Evolutionary conservation across 139 green algal species (phyloP).

Genomic region (Haematococcus lacustris): DNA sequence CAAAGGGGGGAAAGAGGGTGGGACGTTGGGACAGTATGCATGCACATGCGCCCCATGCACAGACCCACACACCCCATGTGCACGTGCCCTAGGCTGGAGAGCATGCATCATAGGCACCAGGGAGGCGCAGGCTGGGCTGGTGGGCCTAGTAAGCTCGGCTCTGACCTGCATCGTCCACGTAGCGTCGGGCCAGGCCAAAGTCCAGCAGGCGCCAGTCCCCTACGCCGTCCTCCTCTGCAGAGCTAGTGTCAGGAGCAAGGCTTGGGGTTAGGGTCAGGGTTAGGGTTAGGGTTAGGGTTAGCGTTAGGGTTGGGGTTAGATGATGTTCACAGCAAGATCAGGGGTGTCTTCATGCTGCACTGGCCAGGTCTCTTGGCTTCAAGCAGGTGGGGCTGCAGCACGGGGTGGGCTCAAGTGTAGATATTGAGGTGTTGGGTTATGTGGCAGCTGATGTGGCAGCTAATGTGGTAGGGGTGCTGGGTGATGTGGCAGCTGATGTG

Average conservation of each 20-base stretch:
- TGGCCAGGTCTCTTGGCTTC: not conserved
- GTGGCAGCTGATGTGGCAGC: not conserved
- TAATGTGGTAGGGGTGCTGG: not conserved
- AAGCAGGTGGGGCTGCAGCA: not conserved
- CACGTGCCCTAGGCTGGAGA: no score
- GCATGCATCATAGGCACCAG: no score
- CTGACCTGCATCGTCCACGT: conserved; percentile 38
- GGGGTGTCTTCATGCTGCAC: not conserved
- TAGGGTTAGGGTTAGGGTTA: not conserved
- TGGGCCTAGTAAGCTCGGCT: no score
- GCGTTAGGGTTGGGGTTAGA: not conserved
- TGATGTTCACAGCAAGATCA: not conserved
- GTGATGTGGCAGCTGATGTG: no score
- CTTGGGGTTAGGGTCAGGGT: not conserved
- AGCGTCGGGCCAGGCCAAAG: conserved; percentile 66
- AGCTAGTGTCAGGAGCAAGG: not conserved
- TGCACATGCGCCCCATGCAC: no score
- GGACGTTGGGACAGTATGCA: no score
- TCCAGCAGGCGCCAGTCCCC: conserved; percentile 62
- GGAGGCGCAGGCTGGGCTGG: no score
- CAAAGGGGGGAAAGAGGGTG: no score
- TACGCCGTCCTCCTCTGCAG: not conserved
- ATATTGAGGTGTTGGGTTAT: not conserved
- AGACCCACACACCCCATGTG: no score
- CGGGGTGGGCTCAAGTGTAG: not conserved